Conservation (phyloP, 2,329 filamentous ascomycete genomes). For the Sporothrix dimorphospora region DNA sequence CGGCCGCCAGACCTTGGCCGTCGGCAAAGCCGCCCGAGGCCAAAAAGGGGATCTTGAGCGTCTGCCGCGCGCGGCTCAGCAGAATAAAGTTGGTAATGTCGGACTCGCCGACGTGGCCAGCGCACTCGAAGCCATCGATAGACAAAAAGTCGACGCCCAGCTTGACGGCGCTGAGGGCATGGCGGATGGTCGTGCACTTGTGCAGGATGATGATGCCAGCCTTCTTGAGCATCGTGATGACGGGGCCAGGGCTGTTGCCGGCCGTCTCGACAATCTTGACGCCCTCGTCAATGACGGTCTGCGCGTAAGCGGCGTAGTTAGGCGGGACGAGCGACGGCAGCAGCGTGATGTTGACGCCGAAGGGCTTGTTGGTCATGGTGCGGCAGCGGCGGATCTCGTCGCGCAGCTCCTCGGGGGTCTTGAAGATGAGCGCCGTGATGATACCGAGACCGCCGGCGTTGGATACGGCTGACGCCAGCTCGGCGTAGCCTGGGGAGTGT, state of each 20-base stretch:
- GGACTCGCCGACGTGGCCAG: conserved; percentile 82
- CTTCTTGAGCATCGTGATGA: conserved; percentile 85
- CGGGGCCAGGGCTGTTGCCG: conserved; percentile 72
- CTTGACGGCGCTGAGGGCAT: conserved; percentile 88
- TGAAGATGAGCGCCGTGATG: conserved; percentile 88
- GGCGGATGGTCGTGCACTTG: conserved; percentile 96
- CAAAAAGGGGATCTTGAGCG: conserved; percentile 86
- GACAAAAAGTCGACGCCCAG: conserved; percentile 95
- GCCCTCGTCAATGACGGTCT: conserved; percentile 91
- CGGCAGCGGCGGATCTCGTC: conserved; percentile 89
- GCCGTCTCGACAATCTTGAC: conserved; percentile 74
- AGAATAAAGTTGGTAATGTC: conserved; percentile 92
- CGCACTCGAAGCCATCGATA: conserved; percentile 98
- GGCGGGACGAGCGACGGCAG: conserved; percentile 87
- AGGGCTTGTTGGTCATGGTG: conserved; percentile 75
- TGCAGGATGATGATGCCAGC: conserved; percentile 81
- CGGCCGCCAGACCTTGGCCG: conserved; percentile 88
- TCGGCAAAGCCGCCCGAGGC: conserved; percentile 95
- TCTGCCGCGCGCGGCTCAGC: conserved; percentile 80
- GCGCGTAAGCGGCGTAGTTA: conserved; percentile 89
- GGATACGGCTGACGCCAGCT: conserved; percentile 74
- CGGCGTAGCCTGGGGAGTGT: conserved; percentile 70
- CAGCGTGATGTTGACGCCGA: conserved; percentile 94
- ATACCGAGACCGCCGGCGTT: conserved; percentile 84
- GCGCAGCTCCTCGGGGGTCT: conserved; percentile 86